Conservation (phyloP, 257 asterid species). For the Primulina tabacum region DNA sequence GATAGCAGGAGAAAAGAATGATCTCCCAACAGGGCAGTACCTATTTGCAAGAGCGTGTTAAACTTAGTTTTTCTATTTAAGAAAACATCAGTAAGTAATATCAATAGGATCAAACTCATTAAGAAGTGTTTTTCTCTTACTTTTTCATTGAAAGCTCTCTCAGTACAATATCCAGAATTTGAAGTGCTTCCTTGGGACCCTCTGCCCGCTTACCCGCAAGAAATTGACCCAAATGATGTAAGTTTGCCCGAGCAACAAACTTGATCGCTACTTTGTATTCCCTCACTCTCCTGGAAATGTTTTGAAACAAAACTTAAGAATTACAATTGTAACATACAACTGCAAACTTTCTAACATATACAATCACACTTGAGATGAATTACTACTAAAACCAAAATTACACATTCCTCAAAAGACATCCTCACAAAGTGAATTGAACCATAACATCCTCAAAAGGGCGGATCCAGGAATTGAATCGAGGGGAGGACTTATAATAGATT, state of each 20-base stretch:
- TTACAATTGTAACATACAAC: neutral
- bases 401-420: neutral
- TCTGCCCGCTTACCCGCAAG: conserved; percentile 96
- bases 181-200: conserved; percentile 91
- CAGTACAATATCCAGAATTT: conserved; percentile 88
- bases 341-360: neutral
- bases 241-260: conserved; percentile 80
- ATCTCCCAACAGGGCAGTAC: conserved; percentile 90
- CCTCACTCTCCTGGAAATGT: conserved; percentile 63
- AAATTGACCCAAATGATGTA: conserved; percentile 86
- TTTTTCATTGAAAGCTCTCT: conserved; percentile 84
- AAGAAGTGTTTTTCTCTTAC: conserved; percentile 28
- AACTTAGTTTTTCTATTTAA: conserved; percentile 12
- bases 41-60: conserved; percentile 33
- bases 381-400: neutral
- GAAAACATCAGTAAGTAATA: neutral
- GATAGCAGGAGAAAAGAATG: conserved; percentile 85
- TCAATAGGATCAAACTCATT: neutral
- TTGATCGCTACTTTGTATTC: conserved; percentile 80
- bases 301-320: neutral
- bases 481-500: neutral
- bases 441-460: neutral
- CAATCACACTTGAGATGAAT: neutral
- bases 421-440: too few species aligned
- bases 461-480: neutral